Evolutionary conservation across 2,329 filamentous ascomycete species (phyloP), one percentile per base, ranked within the genome.

Genomic region (Fusarium sp.): DNA sequence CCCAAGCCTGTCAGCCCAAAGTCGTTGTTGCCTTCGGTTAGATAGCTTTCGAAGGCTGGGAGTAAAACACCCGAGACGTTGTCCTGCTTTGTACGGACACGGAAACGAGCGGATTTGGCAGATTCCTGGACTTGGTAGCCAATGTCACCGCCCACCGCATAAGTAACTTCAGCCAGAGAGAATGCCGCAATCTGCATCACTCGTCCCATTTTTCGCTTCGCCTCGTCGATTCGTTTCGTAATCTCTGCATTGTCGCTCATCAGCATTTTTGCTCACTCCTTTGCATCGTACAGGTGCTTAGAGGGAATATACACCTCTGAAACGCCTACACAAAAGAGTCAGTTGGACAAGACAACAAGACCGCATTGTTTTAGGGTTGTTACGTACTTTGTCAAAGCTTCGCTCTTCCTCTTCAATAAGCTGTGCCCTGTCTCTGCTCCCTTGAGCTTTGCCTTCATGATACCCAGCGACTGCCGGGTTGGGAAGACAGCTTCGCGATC

Each of bases 141-240:
- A 74, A 99, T 97, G 76, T 97, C 92, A 75, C 95, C 94, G 67
- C 96, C 96, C 27, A 97, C 94, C 25, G 96, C 96, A 76, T 99
- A 99, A 48, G 94, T 97, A 57, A 99, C 96, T 82, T 98, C 96
- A 62, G 96, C 96, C 19, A 99, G 87, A 43, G 95, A 98, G 82
- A 99, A 98, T 45, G 96, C 94, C 40, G 96, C 96, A 76, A 99
- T 97, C 80, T 98, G 95, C 96, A 99, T 99, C 37, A 99, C 96
- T 33, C 95, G 89, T 59, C 96, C 96, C 95, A 99, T 99, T 84
- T 99, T 99, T 74, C 94, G 92, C 82, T 99, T 99, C 41, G 96
- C 96, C 80, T 99, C 96, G 83, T 99, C 95, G 81, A 99, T 99
- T 76, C 96, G 92, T 78, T 90, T 89, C 49, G 96, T 97, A 76